These are phyloP conservation scores for Phragmites australis DNA, from an alignment of 176 grass and related monocot species.

Conservation along the genomic window DNA sequence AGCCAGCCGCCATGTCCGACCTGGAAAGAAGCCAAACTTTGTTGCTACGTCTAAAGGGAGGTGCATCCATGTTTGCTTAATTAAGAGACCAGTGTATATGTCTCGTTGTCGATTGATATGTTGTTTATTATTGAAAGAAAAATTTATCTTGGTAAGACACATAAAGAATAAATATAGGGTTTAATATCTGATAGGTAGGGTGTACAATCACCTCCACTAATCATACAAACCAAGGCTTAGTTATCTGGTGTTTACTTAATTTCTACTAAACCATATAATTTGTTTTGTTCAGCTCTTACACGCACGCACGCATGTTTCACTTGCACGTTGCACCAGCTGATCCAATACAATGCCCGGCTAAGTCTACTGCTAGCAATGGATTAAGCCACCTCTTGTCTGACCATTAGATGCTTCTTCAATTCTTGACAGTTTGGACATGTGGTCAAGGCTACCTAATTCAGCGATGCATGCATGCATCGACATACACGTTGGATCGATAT, in stretches of 20 bases:
- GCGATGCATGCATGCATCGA: background rate
- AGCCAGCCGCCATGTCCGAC: background rate
- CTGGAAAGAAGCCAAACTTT: slow-evolving; percentile 4
- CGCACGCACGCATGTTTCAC: background rate
- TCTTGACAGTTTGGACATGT: background rate
- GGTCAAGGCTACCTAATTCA: background rate
- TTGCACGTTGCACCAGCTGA: no score
- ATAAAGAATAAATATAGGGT: no score
- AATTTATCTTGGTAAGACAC: no score
- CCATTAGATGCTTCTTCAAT: background rate
- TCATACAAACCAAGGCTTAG: no score
- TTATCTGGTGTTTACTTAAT: background rate
- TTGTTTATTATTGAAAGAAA: no score
- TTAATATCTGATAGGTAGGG: no score
- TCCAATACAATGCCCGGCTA: no score
- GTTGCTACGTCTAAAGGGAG: slow-evolving; percentile 1
- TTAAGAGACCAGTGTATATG: background rate
- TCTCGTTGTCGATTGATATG: no score
- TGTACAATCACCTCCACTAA: no score
- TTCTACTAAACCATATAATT: background rate
- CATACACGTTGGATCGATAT: background rate
- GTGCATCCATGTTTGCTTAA: slow-evolving; percentile 14
- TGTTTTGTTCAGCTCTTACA: background rate
- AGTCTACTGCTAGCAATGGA: no score
- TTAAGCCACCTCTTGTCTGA: no score